Base-by-base conservation (phyloP, 345 rosid genomes). In the Rhizophora mangle region DNA sequence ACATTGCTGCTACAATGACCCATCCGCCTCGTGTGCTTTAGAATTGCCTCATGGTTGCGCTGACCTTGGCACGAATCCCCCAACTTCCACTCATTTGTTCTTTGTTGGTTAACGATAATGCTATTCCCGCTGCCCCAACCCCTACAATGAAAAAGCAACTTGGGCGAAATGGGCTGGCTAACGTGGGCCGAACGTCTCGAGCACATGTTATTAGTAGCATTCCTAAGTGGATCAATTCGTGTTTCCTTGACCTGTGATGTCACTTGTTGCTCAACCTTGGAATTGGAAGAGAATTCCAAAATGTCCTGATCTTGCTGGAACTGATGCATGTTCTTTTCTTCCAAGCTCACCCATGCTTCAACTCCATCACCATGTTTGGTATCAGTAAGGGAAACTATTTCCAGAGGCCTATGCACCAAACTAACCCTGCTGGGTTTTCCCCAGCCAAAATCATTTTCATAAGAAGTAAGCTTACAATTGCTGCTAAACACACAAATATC, bases 271-370 rank as follows among this genome's bases (percentile, higher is more conserved):
- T 34, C 39, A 61, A 9, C 31, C 26, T 18, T 9, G 54, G 51
- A 69, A 34, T 26, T 4, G 54, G 60, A 69, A 34, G 59, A 32
- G 60, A 51, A 31, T 31, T 30, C 46, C n/a, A 27, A 18, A 49
- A 47, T 69, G 29, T 60, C 58, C 72, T 69, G 19, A 60, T 70
- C 30, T 60, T 61, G 30, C 34, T 70, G 31, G 60, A 70, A 70
- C 15, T 16, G 66, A 31, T 31, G 43, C 73, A 70, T 70, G 8
- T 61, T 60, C 24, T 70, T 26, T 13, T 49, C 73, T 31, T 61
- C 67, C 67, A 70, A 49, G 67, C 66, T 61, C 67, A 70, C 65
- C 66, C 65, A 52, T 13, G 73, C 73, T 70, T 70, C 73, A 36
- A 70, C 53, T 61, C 73, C 73, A 60, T 31, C 15, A 3, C 67